Base-by-base conservation (phyloP, 345 rosid genomes). In the Lepidium sativum region DNA sequence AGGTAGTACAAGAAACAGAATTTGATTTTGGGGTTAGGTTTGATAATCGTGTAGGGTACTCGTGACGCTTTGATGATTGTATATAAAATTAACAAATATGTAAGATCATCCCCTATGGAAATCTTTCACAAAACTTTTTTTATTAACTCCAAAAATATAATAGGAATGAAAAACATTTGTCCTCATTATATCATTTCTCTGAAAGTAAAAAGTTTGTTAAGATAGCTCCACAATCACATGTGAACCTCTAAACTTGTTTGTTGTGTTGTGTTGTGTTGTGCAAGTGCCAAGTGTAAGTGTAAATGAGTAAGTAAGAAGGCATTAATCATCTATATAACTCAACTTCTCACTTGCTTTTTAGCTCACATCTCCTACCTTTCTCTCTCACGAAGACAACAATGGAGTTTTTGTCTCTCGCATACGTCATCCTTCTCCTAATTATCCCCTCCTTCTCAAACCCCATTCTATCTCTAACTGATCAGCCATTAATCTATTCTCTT, bases 11-110 rank as follows among this genome's bases (percentile, higher is more conserved):
- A 60, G 67, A 60, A 42, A 60, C 43, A 34, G 9, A 52, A 32
- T 60, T 51, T 69, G 32, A 42, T 60, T 29, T 41, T 9, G 60
- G 44, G 60, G 31, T 52, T 69, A 61, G 68, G 62, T 61, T 53
- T 61, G 23, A 10, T 18, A 21, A 12, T 17, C 9, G 72, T 34
- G 42, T 39, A 49, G n/a, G n/a, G 49, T 21, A 49, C 72, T 59
- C 65, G 66, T 68, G 65, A 59, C 6, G 6, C 18, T 8, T 29
- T 29, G 37, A 29, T 51, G 20, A 27, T 14, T 3, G 20, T 14
- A 25, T 15, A n/a, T 49, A 23, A 49, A 25, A 49, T 13, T 21
- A 15, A 23, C 2, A 47, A 12, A 23, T 48, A 48, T 23, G 16
- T 23, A 8, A 47, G 1, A 6, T 4, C 25, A n/a, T 3, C 10